Conservation (phyloP, 2,329 filamentous ascomycete genomes). For the Trichoderma sp. region DNA sequence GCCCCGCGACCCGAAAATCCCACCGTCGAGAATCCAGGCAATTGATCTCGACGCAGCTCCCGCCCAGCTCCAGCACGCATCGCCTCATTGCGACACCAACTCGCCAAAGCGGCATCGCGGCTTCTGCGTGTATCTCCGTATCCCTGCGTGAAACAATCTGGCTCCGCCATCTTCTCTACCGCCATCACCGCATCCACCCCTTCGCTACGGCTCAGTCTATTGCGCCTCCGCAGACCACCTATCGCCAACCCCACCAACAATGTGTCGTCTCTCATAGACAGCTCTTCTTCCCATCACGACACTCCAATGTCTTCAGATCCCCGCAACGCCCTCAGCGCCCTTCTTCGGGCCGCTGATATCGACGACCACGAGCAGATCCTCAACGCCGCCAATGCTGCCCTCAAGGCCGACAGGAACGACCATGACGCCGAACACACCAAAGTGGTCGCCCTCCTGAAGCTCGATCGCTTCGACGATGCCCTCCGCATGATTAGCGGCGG, state of each 20-base stretch:
- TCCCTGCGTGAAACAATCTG: no score
- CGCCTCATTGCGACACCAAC: slow-evolving; percentile 1
- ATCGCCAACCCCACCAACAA: slow-evolving; percentile 22
- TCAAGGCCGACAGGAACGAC: slow-evolving; percentile 63
- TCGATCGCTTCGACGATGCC: slow-evolving; percentile 80
- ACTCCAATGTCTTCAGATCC: slow-evolving; percentile 47
- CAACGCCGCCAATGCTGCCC: slow-evolving; percentile 60
- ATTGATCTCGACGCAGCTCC: slow-evolving; percentile 16
- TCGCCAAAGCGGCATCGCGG: not conserved
- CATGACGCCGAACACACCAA: slow-evolving; percentile 66
- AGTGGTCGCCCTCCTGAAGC: slow-evolving; percentile 73
- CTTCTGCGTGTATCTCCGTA: not conserved
- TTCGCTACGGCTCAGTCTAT: not conserved
- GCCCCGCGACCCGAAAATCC: slow-evolving; percentile 25
- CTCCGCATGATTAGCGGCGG: slow-evolving; percentile 67
- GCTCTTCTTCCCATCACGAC: slow-evolving; percentile 7
- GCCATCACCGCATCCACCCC: not conserved
- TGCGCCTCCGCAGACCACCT: not conserved
- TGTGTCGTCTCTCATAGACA: slow-evolving; percentile 18
- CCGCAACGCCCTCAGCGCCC: slow-evolving; percentile 53
- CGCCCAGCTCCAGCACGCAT: slow-evolving; percentile 1
- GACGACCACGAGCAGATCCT: slow-evolving; percentile 75
- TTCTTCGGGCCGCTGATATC: slow-evolving; percentile 58
- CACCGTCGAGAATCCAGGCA: not conserved
- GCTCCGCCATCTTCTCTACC: not conserved